Base-by-base conservation (phyloP, 306 rosid genomes). In the Arachis stenosperma region DNA sequence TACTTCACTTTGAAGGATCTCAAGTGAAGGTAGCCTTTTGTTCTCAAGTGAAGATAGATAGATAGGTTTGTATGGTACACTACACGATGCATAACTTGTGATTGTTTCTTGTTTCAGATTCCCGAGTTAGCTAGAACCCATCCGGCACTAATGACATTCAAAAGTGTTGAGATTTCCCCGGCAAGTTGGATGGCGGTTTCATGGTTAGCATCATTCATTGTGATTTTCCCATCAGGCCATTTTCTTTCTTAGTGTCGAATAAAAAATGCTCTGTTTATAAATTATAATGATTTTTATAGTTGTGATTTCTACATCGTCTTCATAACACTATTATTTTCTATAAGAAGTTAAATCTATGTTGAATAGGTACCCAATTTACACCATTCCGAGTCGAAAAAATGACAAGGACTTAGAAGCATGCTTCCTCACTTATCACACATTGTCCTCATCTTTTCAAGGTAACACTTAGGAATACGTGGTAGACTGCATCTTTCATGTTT, bases 131-230 rank as follows among this genome's bases (percentile, higher is more conserved):
- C 91, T 42, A 78, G 63, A 58, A 79, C 27, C 63, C 73, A 84
- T 74, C 92, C 97, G 0, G 87, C 82, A 6, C 5, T 91, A 22
- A 78, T 78, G 84, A 86, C 91, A 0, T 81, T 91, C 70, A 89
- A 85, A 80, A 89, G 95, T 27, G 87, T 91, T 8, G 96, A 89
- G 78, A 86, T 91, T 84, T 89, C 89, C 6, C 97, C 97, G 2
- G 97, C 97, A 5, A 91, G 92, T 75, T 91, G 97, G 97, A 91
- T 91, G 91, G 90, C 96, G 10, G 87, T 91, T 81, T 87, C 95
- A n/a, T 91, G 96, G 97, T 89, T 83, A 87, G 84, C 68, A 60
- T 73, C 60, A 7, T 53, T 65, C 29, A n/a, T 77, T 77, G 56
- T 62, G 33, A 51, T 60, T 17, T 69, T 63, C 54, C 65, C 6